Evolutionary conservation across 768 basidiomycete species (phyloP), one percentile per base, ranked within the genome.

Genomic region (Tubosaeta sp.): DNA sequence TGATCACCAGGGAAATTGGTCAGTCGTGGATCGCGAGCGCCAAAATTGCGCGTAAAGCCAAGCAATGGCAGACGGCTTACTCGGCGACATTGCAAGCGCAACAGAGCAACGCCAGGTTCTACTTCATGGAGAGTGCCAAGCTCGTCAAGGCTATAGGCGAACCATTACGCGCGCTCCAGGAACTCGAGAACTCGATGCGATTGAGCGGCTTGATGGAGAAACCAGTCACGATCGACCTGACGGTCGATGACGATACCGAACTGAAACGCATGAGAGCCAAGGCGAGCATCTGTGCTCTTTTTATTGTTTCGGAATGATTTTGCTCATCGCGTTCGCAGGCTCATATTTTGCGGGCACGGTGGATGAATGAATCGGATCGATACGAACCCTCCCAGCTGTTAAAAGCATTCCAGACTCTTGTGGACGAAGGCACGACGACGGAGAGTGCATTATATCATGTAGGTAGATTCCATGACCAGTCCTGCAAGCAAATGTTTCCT

Each of bases 1-100:
- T 68, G 37, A 68, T 81, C n/a, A 74, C 66, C 32, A 71, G 71
- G 13, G 85, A 88, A 59, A 84, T 95, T 34, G 88, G 92, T 4
- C 78, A 80, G 43, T 85, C 91, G 1, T 99, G 97, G 97, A 78
- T 98, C 12, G 76, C 82, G 26, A 97, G 88, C 54, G 88, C 95
- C n/a, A 97, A 95, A 66, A 93, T 94, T 51, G 97, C 97, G 32
- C 77, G 97, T 32, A 99, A 97, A 65, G 90, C 94, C 4, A 88
- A 91, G 0, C 94, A 98, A 65, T 86, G 83, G 76, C 95, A 97
- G 72, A 97, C 95, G 0, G 93, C 97, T 2, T 99, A 98, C 66
- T 97, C 91, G 62, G 94, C 97, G 6, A 83, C 89, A 57, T 77
- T 99, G 0, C 97, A 99, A 70, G 92, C 94, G 0, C 81, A 85